Percentiles rank a stretch among this genome's conserved stretches.
Conservation (phyloP, 164 flowering plant species). For the Magnolia kwangsiensis region DNA sequence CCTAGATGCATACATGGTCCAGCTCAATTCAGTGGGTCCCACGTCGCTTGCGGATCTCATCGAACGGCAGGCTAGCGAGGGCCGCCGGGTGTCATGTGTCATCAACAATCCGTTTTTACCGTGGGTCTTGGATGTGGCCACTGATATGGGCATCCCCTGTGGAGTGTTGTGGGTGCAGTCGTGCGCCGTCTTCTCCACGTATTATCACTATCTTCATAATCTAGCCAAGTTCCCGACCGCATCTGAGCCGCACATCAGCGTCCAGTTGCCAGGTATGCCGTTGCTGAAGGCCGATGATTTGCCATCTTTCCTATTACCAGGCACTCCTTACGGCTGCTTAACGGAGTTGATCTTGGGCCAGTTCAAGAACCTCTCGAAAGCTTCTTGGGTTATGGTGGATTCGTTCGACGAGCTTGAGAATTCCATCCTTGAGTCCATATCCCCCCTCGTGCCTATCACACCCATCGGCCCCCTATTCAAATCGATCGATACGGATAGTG, state of each 20-base stretch:
- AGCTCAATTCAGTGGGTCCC: conserved; percentile 20
- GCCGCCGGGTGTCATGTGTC: conserved; percentile 11
- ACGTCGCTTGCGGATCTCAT: conserved; percentile 21
- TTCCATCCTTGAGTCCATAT: conserved; percentile 37
- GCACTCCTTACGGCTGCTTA: conserved; percentile 28
- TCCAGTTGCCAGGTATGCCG: conserved; percentile 56
- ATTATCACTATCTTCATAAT: conserved; percentile 40
- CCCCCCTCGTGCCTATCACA: conserved; percentile 37
- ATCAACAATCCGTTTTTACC: conserved; percentile 65
- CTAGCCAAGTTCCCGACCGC: neutral
- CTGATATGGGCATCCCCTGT: conserved; percentile 34
- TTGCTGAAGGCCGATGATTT: conserved; percentile 46
- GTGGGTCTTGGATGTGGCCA: conserved; percentile 64
- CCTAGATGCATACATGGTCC: conserved; percentile 21
- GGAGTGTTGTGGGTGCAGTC: conserved; percentile 70
- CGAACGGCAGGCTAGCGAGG: neutral
- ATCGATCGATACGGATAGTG: neutral
- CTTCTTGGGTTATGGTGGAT: conserved; percentile 54
- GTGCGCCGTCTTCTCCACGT: conserved; percentile 46
- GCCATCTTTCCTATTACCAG: conserved; percentile 60
- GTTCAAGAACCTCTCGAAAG: conserved; percentile 48
- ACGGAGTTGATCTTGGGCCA: conserved; percentile 37
- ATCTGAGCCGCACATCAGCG: conserved; percentile 1
- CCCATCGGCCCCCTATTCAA: conserved; percentile 64
- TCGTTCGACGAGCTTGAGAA: conserved; percentile 63